phyloP scores from a whole-genome alignment of 169 alveolate genomes.

The Plasmodium malariae region DNA sequence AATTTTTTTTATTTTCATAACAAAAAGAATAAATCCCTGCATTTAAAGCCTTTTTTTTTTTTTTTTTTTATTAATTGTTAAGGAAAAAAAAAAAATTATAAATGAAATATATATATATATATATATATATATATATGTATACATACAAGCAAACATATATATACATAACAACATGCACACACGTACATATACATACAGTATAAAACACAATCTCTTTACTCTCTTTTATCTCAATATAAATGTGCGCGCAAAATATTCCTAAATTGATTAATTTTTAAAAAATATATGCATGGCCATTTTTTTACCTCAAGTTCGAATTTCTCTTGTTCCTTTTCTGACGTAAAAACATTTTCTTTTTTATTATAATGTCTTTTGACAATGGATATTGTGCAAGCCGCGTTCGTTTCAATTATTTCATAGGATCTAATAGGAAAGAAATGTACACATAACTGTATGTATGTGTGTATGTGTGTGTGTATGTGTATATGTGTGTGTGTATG shows the following conservation, averaged over 20 bases:
- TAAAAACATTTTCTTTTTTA: slow-evolving; percentile 38
- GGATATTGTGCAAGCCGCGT: slow-evolving; percentile 21
- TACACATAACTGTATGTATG: no score
- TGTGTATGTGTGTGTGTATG: no score
- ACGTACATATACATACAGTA: not conserved
- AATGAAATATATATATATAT: not conserved
- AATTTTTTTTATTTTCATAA: slow-evolving; percentile 36
- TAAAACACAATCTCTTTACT: not conserved
- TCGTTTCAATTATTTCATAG: slow-evolving; percentile 54
- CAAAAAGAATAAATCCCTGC: slow-evolving; percentile 48
- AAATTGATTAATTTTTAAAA: no score
- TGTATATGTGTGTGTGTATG: not conserved
- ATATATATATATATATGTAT: slow-evolving; percentile 22
- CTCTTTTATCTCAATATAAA: not conserved
- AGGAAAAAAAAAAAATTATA: slow-evolving; percentile 12
- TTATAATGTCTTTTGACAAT: slow-evolving; percentile 36
- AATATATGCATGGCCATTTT: not conserved
- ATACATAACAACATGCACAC: no score
- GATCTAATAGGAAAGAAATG: slow-evolving; percentile 15
- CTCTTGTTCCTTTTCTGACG: slow-evolving; percentile 51
- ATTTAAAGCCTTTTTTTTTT: slow-evolving; percentile 22
- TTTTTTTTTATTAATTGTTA: slow-evolving; percentile 22
- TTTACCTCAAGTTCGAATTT: slow-evolving; percentile 59
- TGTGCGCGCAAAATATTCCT: no score
- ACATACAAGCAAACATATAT: not conserved